These are phyloP conservation scores for Laetiporus sulphureus DNA, from an alignment of 1,284 basidiomycete species.

Conservation along the genomic window DNA sequence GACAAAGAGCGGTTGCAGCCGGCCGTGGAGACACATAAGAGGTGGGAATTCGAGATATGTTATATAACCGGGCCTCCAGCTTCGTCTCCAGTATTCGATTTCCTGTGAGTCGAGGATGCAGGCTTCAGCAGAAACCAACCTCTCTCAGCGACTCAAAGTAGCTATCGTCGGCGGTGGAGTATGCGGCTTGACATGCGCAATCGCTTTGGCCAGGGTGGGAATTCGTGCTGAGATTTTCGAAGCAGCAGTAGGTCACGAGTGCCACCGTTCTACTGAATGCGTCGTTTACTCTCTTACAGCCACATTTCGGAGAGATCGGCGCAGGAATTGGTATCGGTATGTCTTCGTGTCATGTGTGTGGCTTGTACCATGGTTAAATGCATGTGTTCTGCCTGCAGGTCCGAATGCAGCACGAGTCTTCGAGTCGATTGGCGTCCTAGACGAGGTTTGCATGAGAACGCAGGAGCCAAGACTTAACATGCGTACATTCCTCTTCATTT, in stretches of 20 bases:
- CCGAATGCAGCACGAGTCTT: conserved; percentile 44
- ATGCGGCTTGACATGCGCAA: conserved; percentile 41
- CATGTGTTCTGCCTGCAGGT: conserved; percentile 25
- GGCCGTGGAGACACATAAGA: no score
- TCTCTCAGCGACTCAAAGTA: no score
- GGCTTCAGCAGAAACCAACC: no score
- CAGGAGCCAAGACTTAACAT: conserved; percentile 26
- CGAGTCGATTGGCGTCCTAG: conserved; percentile 36
- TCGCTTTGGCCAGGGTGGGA: conserved; percentile 36
- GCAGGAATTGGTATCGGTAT: conserved; percentile 49
- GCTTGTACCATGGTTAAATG: background rate
- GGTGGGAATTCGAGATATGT: no score
- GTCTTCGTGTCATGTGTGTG: background rate
- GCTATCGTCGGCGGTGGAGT: conserved; percentile 51
- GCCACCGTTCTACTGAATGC: background rate
- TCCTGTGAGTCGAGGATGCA: no score
- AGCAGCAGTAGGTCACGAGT: conserved; percentile 30
- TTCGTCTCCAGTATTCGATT: no score
- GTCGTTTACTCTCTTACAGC: conserved; percentile 18
- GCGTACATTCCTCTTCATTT: conserved; percentile 35
- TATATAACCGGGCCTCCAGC: no score
- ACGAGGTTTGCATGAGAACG: conserved; percentile 31
- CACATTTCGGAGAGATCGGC: conserved; percentile 43
- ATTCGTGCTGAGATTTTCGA: conserved; percentile 46
- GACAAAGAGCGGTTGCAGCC: no score